Conservation (phyloP, 75 land plant genomes). For the Pinus tabuliformis region DNA sequence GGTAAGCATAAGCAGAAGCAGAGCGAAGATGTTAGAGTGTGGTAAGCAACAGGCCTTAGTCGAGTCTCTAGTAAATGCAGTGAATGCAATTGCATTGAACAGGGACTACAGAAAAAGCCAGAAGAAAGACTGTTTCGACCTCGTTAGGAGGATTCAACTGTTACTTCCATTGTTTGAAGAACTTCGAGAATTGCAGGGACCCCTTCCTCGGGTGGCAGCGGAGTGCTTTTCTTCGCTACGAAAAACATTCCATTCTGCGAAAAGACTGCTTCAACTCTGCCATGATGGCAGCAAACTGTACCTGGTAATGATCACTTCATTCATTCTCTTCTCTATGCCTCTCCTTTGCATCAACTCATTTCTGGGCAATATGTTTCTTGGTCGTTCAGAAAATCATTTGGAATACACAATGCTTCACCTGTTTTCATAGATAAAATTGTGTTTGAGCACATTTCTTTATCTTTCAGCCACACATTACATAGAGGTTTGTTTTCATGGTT, state of each 20-base stretch:
- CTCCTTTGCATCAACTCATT: not conserved
- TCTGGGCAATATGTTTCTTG: not conserved
- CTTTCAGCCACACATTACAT: not conserved
- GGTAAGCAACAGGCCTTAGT: constrained; percentile 3
- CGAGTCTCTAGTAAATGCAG: constrained; percentile 31
- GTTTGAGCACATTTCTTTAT: too few relatives aligned
- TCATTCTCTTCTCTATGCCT: not conserved
- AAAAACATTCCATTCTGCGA: constrained; percentile 42
- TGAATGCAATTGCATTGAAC: constrained; percentile 32
- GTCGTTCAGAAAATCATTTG: not conserved
- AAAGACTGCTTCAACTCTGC: constrained; percentile 52
- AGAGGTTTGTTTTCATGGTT: not conserved
- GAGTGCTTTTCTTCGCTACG: constrained; percentile 29
- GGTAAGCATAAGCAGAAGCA: not conserved
- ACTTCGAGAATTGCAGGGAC: constrained; percentile 27
- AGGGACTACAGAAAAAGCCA: constrained; percentile 53
- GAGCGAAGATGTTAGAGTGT: not conserved
- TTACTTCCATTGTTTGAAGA: constrained; percentile 67
- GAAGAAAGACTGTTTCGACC: constrained; percentile 49
- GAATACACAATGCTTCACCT: not conserved
- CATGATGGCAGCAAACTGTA: constrained; percentile 74
- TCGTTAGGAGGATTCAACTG: constrained; percentile 62
- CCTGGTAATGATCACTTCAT: constrained; percentile 30
- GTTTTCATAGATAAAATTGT: not conserved
- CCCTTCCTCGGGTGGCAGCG: constrained; percentile 16